Base-by-base conservation (phyloP, 129 eudicot genomes). In the Pseudognaphalium luteoalbum region DNA sequence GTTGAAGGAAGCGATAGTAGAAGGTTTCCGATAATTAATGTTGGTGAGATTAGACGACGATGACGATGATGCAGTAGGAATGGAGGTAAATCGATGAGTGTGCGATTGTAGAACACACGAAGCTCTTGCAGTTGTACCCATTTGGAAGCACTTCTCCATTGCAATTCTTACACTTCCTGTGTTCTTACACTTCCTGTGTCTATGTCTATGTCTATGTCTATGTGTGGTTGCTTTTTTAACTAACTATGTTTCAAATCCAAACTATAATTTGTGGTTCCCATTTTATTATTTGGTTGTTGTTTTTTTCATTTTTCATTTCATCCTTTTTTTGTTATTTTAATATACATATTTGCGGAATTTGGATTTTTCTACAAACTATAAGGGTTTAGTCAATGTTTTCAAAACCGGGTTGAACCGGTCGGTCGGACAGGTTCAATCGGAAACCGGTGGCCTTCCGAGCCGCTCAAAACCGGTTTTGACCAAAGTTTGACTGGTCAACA, bases 81-180 rank as follows among this genome's bases (percentile, higher is more conserved):
- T 75, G 61, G 74, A 70, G 70, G 77, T 34, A 14, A 75, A 44
- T 35, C 37, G 82, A 63, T 61, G 68, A n/a, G 72, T 32, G 12
- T 70, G 81, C 3, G 54, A 47, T 44, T 66, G 86, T 50, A 64
- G 5, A 77, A 77, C 83, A 71, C 72, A 71, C 9, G 54, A 47
- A 3, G 83, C 81, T 80, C 83, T 77, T 11, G 80, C 72, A 41
- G 47, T 41, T 0, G 83, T 73, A 63, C 81, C 75, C 72, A 80
- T 75, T 42, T 77, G 83, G 33, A 86, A 63, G 71, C 85, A 86
- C 29, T 69, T 81, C 78, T 83, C 85, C 78, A 81, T 68, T 3
- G 50, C 82, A 78, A 71, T 79, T 10, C 69, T 12, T 28, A 19
- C 3, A 29, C 32, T 14, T 47, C 54, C 54, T n/a, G n/a, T n/a